Base-by-base conservation (phyloP, 257 asterid genomes). In the Henckelia pumila region DNA sequence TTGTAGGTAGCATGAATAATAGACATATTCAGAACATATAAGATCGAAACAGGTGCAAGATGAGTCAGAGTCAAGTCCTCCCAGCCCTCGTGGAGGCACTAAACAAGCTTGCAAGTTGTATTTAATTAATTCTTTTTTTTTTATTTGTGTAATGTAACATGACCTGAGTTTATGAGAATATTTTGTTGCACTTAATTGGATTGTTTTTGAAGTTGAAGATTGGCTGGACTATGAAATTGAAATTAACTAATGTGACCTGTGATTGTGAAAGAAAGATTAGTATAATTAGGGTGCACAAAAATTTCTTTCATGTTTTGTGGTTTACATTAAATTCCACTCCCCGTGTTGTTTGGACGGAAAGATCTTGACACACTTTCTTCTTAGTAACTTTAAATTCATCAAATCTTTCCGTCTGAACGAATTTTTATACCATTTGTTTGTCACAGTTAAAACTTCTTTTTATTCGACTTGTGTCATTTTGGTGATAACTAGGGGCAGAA, bases 1-100 rank as follows among this genome's bases (percentile, higher is more conserved):
- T 63, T 86, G 96, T 76, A 82, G 99, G 76, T 89, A 77, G 89
- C 50, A 56, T 59, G 23, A 11, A n/a, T 8, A 11, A 3, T 22
- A 23, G 22, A 53, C 29, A 30, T 50, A 63, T 26, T 44, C 17
- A 20, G 67, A 68, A 22, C 17, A 67, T 11, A 29, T 59, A 59
- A 5, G 0, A 44, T 10, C 10, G 0, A 35, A 8, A 35, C 49
- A 25, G 19, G 59, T 61, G 66, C 24, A 52, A 55, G 61, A 57
- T 61, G 72, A 71, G 70, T 71, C 33, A 63, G 64, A 57, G 77
- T 53, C n/a, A n/a, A n/a, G n/a, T 32, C 63, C 61, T 71, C 56
- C 22, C 56, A 73, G 30, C 40, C 50, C 16, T 25, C n/a, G 1
- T 2, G 1, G 52, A 2, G 52, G 52, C 14, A 44, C 19, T 44